Evolutionary conservation across 108 stramenopile genomes (phyloP).

Genomic region (Epithemia pelagica): DNA sequence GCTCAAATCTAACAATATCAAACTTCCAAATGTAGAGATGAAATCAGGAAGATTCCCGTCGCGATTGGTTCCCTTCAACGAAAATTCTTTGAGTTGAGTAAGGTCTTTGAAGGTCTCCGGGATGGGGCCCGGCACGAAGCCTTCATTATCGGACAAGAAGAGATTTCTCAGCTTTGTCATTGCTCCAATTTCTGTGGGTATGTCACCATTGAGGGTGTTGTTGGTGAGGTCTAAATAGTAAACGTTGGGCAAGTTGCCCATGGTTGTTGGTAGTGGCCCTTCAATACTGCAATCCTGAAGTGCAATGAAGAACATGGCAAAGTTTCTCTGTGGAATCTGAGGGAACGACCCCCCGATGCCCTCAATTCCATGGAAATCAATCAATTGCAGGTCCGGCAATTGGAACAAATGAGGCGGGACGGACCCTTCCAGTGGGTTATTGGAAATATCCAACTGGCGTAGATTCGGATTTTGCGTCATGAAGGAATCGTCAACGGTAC

Average conservation of each 20-base stretch:
- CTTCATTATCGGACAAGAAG: conserved; percentile 32
- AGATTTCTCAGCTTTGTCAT: conserved; percentile 22
- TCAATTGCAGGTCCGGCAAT: conserved; percentile 20
- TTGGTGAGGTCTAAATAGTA: conserved; percentile 12
- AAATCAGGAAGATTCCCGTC: conserved; percentile 27
- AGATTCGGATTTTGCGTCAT: conserved; percentile 2
- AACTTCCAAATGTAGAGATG: conserved; percentile 11
- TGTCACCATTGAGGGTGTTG: conserved; percentile 14
- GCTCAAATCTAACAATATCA: conserved; percentile 14
- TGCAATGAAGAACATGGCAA: conserved; percentile 18
- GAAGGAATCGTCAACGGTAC: conserved; percentile 15
- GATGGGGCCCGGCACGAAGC: conserved; percentile 25
- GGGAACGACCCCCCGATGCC: conserved; percentile 16
- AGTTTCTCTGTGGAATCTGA: conserved; percentile 5
- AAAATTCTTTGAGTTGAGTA: conserved; percentile 30
- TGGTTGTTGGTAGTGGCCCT: conserved; percentile 5
- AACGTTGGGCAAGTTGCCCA: conserved; percentile 5
- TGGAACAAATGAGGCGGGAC: conserved; percentile 29
- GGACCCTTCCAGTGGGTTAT: conserved; percentile 19
- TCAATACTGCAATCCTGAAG: conserved; percentile 15
- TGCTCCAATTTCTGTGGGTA: conserved; percentile 10
- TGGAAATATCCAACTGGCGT: conserved; percentile 30
- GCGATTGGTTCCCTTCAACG: conserved; percentile 26
- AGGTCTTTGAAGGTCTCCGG: conserved; percentile 26
- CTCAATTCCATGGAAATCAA: conserved; percentile 32